Percentiles rank a stretch among this genome's conserved stretches.
Evolutionary conservation across 257 asterid genomes (phyloP).

Genomic region (Solanum lignicaule): DNA sequence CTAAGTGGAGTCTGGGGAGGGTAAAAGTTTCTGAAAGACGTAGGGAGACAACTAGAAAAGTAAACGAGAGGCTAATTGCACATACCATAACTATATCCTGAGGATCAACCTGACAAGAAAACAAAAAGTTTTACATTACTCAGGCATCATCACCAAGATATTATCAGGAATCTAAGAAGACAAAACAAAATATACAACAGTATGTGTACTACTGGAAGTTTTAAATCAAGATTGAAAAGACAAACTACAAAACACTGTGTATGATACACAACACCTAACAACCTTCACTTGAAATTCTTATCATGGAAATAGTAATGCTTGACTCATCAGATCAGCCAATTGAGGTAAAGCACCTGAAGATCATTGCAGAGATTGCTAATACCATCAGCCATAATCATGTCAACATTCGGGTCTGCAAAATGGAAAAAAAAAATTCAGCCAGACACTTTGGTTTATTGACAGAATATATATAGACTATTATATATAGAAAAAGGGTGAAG

Average conservation of each 20-base stretch:
- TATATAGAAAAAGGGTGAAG: not conserved
- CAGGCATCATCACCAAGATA: not conserved
- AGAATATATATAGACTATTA: too few species aligned
- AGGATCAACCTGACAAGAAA: conserved; percentile 72
- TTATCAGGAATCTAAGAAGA: not conserved
- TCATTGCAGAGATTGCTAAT: conserved; percentile 34
- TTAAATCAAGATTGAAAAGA: not conserved
- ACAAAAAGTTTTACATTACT: not conserved
- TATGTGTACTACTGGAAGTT: not conserved
- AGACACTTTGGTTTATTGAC: too few species aligned
- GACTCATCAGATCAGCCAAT: not conserved
- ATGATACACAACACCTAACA: not conserved
- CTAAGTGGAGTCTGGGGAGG: too few species aligned
- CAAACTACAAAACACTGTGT: not conserved
- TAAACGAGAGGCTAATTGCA: not conserved
- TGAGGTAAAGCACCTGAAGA: conserved; percentile 26
- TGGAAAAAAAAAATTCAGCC: not conserved
- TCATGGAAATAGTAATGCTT: not conserved
- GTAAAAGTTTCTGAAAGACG: not conserved
- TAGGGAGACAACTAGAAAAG: not conserved
- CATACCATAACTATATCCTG: conserved; percentile 96
- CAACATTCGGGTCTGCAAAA: conserved; percentile 27
- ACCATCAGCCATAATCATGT: conserved; percentile 47
- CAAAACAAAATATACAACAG: not conserved
- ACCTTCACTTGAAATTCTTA: not conserved